Evolutionary conservation across 305 asterid species (phyloP).

Genomic region (Fraxinus nigra): DNA sequence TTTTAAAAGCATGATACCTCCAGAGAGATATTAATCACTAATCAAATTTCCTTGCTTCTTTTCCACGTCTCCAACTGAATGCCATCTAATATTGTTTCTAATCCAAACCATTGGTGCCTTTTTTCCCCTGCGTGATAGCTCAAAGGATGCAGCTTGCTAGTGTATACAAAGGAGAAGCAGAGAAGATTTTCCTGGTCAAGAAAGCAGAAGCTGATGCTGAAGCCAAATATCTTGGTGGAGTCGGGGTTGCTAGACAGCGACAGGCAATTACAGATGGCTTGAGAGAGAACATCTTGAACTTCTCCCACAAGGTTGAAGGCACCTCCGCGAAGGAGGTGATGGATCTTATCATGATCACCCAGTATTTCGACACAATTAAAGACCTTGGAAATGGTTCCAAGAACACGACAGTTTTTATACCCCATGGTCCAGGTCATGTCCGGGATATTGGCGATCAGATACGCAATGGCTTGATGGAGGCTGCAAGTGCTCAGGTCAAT

Average conservation of each 20-base stretch:
- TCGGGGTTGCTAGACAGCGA: slow-evolving; percentile 94
- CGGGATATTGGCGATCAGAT: slow-evolving; percentile 89
- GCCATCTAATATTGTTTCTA: not conserved
- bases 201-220: slow-evolving; percentile 98
- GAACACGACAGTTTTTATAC: slow-evolving; percentile 85
- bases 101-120: slow-evolving; percentile 10
- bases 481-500: slow-evolving; percentile 47
- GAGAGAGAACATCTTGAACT: slow-evolving; percentile 83
- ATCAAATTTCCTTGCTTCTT: not conserved
- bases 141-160: slow-evolving; percentile 97
- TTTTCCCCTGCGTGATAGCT: slow-evolving; percentile 39
- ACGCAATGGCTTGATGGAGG: slow-evolving; percentile 92
- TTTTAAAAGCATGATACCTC: not conserved
- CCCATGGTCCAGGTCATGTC: slow-evolving; percentile 94
- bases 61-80: not conserved
- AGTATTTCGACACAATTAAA: slow-evolving; percentile 88
- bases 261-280: slow-evolving; percentile 95
- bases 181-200: slow-evolving; percentile 76
- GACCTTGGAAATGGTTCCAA: slow-evolving; percentile 86
- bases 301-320: slow-evolving; percentile 79
- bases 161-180: slow-evolving; percentile 96
- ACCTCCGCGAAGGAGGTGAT: slow-evolving; percentile 89
- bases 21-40: not conserved
- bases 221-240: slow-evolving; percentile 93
- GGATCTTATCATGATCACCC: slow-evolving; percentile 96